Percentiles rank a stretch among this genome's conserved stretches.
Evolutionary conservation across 768 basidiomycete genomes (phyloP).

Genomic region (Trametopsis cervina): DNA sequence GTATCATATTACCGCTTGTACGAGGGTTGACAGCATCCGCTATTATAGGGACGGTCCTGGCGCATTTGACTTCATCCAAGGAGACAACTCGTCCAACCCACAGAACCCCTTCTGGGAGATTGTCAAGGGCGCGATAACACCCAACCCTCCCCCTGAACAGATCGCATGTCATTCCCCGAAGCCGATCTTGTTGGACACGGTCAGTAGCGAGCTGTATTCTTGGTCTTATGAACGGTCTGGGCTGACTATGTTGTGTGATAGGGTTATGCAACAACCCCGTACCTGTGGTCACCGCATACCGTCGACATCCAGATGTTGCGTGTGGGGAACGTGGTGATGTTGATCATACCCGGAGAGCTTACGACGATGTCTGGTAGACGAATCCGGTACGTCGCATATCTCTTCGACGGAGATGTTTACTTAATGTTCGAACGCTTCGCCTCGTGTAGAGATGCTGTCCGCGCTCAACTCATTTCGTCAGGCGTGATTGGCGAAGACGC

Average conservation of each 20-base stretch:
- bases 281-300: slow-evolving; percentile 67
- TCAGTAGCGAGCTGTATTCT: slow-evolving; percentile 30
- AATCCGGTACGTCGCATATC: slow-evolving; percentile 40
- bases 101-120: slow-evolving; percentile 80
- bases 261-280: slow-evolving; percentile 63
- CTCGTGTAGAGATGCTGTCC: slow-evolving; percentile 52
- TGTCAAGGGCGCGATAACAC: slow-evolving; percentile 67
- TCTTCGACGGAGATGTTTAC: background rate
- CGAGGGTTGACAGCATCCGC: background rate
- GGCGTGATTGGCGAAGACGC: slow-evolving; percentile 60
- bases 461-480: slow-evolving; percentile 53
- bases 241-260: slow-evolving; percentile 18
- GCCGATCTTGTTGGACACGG: slow-evolving; percentile 72
- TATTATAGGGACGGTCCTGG: slow-evolving; percentile 69
- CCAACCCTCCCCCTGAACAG: slow-evolving; percentile 54
- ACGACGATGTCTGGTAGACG: slow-evolving; percentile 81
- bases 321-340: slow-evolving; percentile 67
- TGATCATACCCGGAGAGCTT: slow-evolving; percentile 71
- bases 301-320: slow-evolving; percentile 77
- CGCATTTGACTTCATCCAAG: slow-evolving; percentile 72
- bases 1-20: background rate
- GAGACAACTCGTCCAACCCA: slow-evolving; percentile 51
- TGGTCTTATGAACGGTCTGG: slow-evolving; percentile 2
- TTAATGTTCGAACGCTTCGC: background rate
- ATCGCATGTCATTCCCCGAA: slow-evolving; percentile 69